Percentiles rank a stretch among this genome's conserved stretches.
These are phyloP conservation scores for Chimonanthus praecox DNA, from an alignment of 164 flowering plant species.

Conservation along the genomic window DNA sequence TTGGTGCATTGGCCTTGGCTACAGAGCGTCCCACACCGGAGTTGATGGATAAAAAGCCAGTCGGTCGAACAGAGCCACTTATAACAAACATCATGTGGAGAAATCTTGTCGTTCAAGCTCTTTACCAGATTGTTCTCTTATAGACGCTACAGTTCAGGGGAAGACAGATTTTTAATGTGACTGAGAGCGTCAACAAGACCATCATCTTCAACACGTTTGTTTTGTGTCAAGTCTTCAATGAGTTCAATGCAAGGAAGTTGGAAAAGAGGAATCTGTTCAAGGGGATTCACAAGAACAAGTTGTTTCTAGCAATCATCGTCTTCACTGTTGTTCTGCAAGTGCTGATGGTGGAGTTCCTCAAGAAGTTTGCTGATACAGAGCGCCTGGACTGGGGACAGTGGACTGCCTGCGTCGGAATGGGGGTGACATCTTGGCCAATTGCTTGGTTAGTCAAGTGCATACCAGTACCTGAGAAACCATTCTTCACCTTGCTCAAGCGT, in stretches of 20 bases:
- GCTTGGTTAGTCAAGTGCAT: conserved; percentile 48
- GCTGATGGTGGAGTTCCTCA: conserved; percentile 14
- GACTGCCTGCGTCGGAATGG: conserved; percentile 37
- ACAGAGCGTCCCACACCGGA: conserved; percentile 53
- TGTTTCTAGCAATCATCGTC: conserved; percentile 41
- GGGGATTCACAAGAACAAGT: conserved; percentile 33
- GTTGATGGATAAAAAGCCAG: conserved; percentile 48
- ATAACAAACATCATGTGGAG: conserved; percentile 21
- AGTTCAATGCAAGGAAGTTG: not conserved
- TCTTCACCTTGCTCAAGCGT: conserved; percentile 3
- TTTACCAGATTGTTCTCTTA: conserved; percentile 43
- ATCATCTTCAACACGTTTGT: no score
- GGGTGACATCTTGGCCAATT: conserved; percentile 43
- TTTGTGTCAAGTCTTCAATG: no score
- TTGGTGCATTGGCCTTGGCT: conserved; percentile 61
- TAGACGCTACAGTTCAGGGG: conserved; percentile 44
- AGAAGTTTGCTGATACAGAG: conserved; percentile 48
- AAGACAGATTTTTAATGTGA: conserved; percentile 30
- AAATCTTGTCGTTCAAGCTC: conserved; percentile 50
- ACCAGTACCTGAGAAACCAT: conserved; percentile 36
- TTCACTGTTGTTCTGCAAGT: conserved; percentile 36
- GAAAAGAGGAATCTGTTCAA: conserved; percentile 44
- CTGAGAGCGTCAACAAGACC: conserved; percentile 18
- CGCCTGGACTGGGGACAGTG: conserved; percentile 53
- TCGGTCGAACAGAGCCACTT: conserved; percentile 46